These are phyloP conservation scores for Calonectria pteridis DNA, from an alignment of 2,329 filamentous ascomycete species.

Conservation along the genomic window DNA sequence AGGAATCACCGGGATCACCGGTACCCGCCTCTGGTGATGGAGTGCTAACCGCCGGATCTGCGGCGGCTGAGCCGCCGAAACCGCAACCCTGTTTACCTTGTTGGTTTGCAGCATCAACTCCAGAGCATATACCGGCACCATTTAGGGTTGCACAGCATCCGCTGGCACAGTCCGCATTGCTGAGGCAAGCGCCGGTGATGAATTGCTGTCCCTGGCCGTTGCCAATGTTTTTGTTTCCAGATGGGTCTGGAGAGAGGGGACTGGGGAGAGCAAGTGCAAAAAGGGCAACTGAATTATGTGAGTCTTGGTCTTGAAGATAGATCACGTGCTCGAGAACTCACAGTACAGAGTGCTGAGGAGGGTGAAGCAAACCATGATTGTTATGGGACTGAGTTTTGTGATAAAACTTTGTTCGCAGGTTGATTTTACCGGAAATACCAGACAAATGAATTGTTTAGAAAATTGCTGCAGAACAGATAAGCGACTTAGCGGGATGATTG, in stretches of 20 bases:
- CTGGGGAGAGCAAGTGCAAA: constrained; percentile 18
- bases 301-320: background rate
- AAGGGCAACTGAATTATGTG: constrained; percentile 8
- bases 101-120: constrained; percentile 39
- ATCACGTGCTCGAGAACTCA: background rate
- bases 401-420: background rate
- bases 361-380: constrained; percentile 20
- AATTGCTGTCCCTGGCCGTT: constrained; percentile 32
- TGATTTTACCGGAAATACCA: background rate
- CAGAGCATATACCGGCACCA: constrained; percentile 46
- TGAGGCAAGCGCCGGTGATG: constrained; percentile 36
- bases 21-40: background rate
- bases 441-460: background rate
- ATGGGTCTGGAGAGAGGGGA: constrained; percentile 26
- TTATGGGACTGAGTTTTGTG: background rate
- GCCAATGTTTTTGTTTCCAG: constrained; percentile 31
- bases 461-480: background rate
- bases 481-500: background rate
- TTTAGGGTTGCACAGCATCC: constrained; percentile 46
- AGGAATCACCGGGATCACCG: background rate
- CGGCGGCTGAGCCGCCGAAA: constrained; percentile 33
- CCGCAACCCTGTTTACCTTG: constrained; percentile 51
- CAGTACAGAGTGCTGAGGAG: background rate
- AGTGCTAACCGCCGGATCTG: background rate
- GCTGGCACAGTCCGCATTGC: constrained; percentile 42